These are phyloP conservation scores for Penicillium sp. DNA, from an alignment of 2,329 filamentous ascomycete genomes.

Conservation along the genomic window DNA sequence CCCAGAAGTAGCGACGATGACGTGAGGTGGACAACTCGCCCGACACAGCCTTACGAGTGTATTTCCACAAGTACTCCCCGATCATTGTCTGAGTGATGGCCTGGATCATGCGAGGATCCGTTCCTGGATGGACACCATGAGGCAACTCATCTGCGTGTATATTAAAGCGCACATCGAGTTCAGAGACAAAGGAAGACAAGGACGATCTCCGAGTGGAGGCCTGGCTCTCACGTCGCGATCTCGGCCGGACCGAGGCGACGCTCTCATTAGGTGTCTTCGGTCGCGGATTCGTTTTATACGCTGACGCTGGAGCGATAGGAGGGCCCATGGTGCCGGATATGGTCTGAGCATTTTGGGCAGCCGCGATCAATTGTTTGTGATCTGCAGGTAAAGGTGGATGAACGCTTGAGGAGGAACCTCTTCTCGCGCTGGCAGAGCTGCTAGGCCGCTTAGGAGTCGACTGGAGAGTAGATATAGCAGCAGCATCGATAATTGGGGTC, in stretches of 20 bases:
- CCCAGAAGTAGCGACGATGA: conserved; percentile 97
- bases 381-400: conserved; percentile 76
- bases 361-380: conserved; percentile 79
- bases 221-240: conserved; percentile 34
- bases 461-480: conserved; percentile 28
- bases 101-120: conserved; percentile 97
- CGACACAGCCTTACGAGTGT: conserved; percentile 90
- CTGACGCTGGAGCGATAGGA: conserved; percentile 77
- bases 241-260: conserved; percentile 12
- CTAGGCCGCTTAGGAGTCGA: conserved; percentile 56
- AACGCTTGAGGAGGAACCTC: conserved; percentile 36
- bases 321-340: conserved; percentile 67
- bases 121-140: conserved; percentile 63
- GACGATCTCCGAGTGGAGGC: conserved; percentile 67
- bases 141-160: conserved; percentile 56
- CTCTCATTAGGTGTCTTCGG: conserved; percentile 27
- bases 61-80: conserved; percentile 98
- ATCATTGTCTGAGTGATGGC: conserved; percentile 99
- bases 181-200: conserved; percentile 90
- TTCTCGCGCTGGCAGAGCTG: conserved; percentile 66
- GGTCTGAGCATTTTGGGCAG: conserved; percentile 52
- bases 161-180: conserved; percentile 88
- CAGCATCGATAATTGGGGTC: conserved; percentile 29
- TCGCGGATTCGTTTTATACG: conserved; percentile 52
- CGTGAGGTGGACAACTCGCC: conserved; percentile 83